Base-by-base conservation (phyloP, 2,329 filamentous ascomycete species). In the Fusarium sp. region DNA sequence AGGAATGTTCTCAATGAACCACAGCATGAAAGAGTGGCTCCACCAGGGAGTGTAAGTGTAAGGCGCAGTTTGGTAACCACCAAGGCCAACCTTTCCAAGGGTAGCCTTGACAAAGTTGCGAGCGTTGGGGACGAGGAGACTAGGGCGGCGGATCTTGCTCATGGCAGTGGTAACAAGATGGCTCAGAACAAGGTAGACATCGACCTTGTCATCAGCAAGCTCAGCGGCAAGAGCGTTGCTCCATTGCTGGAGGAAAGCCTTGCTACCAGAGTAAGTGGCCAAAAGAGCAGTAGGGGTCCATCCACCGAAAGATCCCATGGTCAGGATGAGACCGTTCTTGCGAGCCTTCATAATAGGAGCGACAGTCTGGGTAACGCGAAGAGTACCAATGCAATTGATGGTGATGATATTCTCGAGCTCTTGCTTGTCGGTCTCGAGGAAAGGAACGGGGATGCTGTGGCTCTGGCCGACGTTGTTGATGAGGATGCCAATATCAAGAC, bases 161-260 rank as follows among this genome's bases (percentile, higher is more conserved):
- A 99, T 99, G 76, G 95, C 93, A 1, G 93, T 95, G 6, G 94
- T 97, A 75, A 99, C 92, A 47, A 99, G 88, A 80, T 99, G 97
- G 73, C 92, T 94, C 72, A 98, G 88, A 30, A 97, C 91, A 49
- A 98, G 88, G 80, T 98, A 90, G n/a, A 97, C 94, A 69, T 93
- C 91, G 40, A 99, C 89, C 59, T 93, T 92, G 73, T 92, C 86
- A 2, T 90, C 88, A 67, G 91, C 88, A 31, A 99, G 86, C 81
- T 99, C 96, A 15, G 91, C 88, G 1, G 91, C 92, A 15, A 99
- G 86, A 12, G 96, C 90, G 8, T 89, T 91, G 71, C 92, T 97
- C 96, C 96, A 99, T 77, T 97, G 91, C 82, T 98, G 95, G 49
- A 99, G 86, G 86, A 99, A 99, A 2, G 96, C 95, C 83, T 99